A percentile compares a stretch with the other conserved stretches of the same genome.
phyloP scores from a whole-genome alignment of 2,329 filamentous ascomycete genomes.

The Sporothrix inflata region DNA sequence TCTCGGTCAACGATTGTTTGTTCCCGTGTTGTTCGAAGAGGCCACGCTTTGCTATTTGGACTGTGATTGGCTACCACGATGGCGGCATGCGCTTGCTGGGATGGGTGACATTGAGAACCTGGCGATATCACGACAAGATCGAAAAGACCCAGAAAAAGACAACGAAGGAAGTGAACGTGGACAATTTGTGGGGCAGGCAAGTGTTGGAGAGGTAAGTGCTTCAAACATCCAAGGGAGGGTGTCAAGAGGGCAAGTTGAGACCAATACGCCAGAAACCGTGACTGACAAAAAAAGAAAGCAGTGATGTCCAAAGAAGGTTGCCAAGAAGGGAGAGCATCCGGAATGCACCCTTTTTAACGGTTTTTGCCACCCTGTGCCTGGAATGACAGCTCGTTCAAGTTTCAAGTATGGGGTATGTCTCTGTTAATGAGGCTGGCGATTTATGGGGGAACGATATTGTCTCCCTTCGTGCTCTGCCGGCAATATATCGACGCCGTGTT shows the following conservation, averaged over 20 bases:
- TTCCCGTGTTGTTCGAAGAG: not conserved
- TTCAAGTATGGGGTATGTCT: not conserved
- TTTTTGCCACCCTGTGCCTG: not conserved
- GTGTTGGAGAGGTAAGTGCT: not conserved
- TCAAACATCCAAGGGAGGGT: not conserved
- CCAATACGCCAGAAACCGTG: not conserved
- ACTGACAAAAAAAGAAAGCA: not conserved
- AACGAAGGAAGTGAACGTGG: not conserved
- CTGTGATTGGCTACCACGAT: conserved; percentile 2
- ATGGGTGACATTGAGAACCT: not conserved
- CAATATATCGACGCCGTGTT: conserved; percentile 8
- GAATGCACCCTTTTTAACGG: conserved; percentile 3
- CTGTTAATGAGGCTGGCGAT: not conserved
- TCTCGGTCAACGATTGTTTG: not conserved
- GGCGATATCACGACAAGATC: not conserved
- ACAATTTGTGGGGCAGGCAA: not conserved
- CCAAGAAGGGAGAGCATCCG: not conserved
- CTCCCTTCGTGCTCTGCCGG: not conserved
- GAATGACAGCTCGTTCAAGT: not conserved
- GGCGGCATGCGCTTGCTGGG: conserved; percentile 1
- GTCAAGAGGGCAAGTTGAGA: not conserved
- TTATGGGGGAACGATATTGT: not conserved
- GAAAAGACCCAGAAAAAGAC: not conserved
- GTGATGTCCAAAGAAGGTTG: conserved; percentile 2
- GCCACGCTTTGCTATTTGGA: not conserved